Base-by-base conservation (phyloP, 1,284 basidiomycete genomes). In the Ceraceosorus guamensis region DNA sequence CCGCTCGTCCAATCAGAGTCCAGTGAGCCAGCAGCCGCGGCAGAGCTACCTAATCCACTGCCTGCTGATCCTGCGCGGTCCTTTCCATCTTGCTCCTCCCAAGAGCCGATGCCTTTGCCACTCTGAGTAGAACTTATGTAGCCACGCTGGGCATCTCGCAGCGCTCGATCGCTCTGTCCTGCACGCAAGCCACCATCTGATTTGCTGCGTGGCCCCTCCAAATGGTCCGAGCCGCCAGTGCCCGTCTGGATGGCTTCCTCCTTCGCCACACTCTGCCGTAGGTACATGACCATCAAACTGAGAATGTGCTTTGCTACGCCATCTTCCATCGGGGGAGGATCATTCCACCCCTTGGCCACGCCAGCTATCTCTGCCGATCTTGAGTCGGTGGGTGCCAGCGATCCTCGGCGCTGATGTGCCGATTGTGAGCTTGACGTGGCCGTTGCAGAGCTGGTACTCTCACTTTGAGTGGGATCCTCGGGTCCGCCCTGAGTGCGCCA, bases 281-380 rank as follows among this genome's bases (percentile, higher is more conserved):
- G 82, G 76, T 89, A 89, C 46, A 87, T 78, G 2, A 66, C 68
- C 68, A 72, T 72, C 50, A 90, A 85, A 70, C 84, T 86, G 53
- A 93, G 80, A 43, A 91, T 81, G 71, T 91, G 90, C 72, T 84
- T 84, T n/a, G 89, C 90, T 63, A 89, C 86, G 45, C 82, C 82
- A 62, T 93, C 91, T 61, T 93, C 88, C 43, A 96, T 80, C 1
- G 88, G 83, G 2, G 84, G 81, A 7, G 87, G 84, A 68, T 91
- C 89, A 7, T 82, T 78, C 80, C 83, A 84, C 6, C 52, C 52
- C 10, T 32, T 10, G 8, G 43, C 8, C 30, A 46, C n/a, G 13
- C 43, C 13, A 14, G 11, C 44, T 10, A n/a, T 7, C 11, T 53
- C 52, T 7, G 8, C 45, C 13, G 41, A 43, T 30, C 16, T 41